Percentiles rank a stretch among this genome's conserved stretches.
phyloP scores from a whole-genome alignment of 768 basidiomycete species.

The Chlorophyllum brunneum region DNA sequence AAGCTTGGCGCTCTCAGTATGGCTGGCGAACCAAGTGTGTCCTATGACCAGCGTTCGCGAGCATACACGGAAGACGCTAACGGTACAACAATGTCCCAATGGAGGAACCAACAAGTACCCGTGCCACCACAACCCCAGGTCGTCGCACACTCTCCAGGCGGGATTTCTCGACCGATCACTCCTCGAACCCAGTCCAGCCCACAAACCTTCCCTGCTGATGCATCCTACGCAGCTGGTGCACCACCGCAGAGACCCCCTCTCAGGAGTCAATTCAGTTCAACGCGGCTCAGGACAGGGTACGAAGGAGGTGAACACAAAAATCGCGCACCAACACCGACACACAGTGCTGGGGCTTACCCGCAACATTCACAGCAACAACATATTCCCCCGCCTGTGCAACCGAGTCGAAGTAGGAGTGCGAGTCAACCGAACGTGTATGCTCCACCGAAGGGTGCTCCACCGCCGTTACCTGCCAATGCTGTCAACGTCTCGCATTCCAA shows the following conservation, averaged over 20 bases:
- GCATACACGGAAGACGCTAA: conserved; percentile 68
- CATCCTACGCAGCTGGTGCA: conserved; percentile 32
- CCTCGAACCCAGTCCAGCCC: conserved; percentile 45
- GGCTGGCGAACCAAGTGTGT: conserved; percentile 47
- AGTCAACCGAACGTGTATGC: conserved; percentile 75
- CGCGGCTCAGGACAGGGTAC: conserved; percentile 50
- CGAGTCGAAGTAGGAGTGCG: conserved; percentile 66
- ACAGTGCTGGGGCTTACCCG: conserved; percentile 10
- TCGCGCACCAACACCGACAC: conserved; percentile 15
- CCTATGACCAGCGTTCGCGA: conserved; percentile 49
- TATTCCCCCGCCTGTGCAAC: conserved; percentile 27
- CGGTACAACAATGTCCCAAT: conserved; percentile 59
- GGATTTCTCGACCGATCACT: conserved; percentile 35
- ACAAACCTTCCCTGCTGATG: conserved; percentile 42
- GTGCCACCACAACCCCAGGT: conserved; percentile 28
- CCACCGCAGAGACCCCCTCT: conserved; percentile 40
- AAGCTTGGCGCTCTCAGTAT: conserved; percentile 50
- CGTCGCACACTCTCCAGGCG: conserved; percentile 23
- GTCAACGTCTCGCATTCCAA: conserved; percentile 31
- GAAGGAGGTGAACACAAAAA: conserved; percentile 27
- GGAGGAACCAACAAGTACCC: conserved; percentile 40
- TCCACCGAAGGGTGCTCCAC: conserved; percentile 49
- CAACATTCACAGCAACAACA: conserved; percentile 9
- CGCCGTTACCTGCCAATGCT: conserved; percentile 48
- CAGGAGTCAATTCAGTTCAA: conserved; percentile 70